Conservation (phyloP, 441 rosid species). For the Eruca vesicaria region DNA sequence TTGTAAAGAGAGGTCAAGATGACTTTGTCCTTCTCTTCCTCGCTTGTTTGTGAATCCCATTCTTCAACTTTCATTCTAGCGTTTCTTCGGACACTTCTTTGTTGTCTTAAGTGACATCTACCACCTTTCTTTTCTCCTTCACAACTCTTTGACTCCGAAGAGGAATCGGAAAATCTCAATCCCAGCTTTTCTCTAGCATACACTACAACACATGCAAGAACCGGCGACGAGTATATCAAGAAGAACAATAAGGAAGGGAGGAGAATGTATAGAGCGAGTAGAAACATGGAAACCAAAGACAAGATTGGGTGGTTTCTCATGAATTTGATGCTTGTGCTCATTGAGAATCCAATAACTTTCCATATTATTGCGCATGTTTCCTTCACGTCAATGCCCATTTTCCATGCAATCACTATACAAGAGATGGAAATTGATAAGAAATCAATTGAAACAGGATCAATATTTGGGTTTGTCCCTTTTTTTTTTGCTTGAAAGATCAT, state of each 20-base stretch:
- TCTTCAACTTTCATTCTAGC: slow-evolving; percentile 40
- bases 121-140: slow-evolving; percentile 10
- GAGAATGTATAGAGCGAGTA: slow-evolving; percentile 45
- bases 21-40: slow-evolving; percentile 29
- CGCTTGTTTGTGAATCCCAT: slow-evolving; percentile 33
- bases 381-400: slow-evolving; percentile 57
- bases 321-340: slow-evolving; percentile 33
- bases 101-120: slow-evolving; percentile 31
- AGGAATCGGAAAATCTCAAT: slow-evolving; percentile 13
- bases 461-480: background rate
- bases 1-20: slow-evolving; percentile 26
- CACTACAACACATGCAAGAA: slow-evolving; percentile 40
- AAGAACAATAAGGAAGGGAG: slow-evolving; percentile 60
- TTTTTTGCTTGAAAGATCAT: background rate
- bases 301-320: slow-evolving; percentile 49
- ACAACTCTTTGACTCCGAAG: slow-evolving; percentile 11
- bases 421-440: background rate
- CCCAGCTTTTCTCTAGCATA: slow-evolving; percentile 34
- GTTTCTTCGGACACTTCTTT: slow-evolving; percentile 52
- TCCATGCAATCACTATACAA: background rate
- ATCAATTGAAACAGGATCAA: background rate
- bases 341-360: slow-evolving; percentile 41
- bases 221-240: slow-evolving; percentile 50
- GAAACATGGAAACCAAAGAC: slow-evolving; percentile 35
- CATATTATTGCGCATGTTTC: slow-evolving; percentile 35